Conservation (phyloP, 1,139 yeast genomes). For the Kazachstania sp. region DNA sequence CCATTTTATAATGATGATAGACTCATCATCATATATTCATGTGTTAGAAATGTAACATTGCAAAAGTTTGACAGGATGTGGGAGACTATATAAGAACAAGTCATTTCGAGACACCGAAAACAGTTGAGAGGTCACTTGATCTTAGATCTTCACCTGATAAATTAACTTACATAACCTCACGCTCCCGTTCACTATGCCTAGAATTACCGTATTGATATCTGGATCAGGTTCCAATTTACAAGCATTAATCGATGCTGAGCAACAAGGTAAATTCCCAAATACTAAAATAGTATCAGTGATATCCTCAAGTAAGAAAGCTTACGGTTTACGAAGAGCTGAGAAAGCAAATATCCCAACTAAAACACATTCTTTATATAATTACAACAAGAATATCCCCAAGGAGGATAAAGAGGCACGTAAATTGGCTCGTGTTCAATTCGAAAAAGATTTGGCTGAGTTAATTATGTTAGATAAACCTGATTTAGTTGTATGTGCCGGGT, state of each 20-base stretch:
- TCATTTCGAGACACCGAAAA: too few relatives aligned
- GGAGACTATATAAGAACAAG: too few relatives aligned
- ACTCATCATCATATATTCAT: too few relatives aligned
- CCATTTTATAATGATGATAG: too few relatives aligned
- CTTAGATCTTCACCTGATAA: too few relatives aligned
- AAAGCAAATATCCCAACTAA: constrained; percentile 59
- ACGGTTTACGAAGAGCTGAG: constrained; percentile 71
- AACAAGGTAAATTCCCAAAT: constrained; percentile 46
- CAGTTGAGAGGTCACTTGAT: too few relatives aligned
- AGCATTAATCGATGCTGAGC: constrained; percentile 74
- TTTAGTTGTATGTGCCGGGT: constrained; percentile 92
- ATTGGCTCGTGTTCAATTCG: constrained; percentile 60
- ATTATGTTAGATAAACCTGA: constrained; percentile 61
- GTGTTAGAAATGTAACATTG: too few relatives aligned
- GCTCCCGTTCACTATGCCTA: constrained; percentile 19
- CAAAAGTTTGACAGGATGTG: too few relatives aligned
- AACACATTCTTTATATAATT: constrained; percentile 63
- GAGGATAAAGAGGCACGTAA: constrained; percentile 44
- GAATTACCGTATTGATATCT: constrained; percentile 73
- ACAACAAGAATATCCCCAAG: constrained; percentile 67
- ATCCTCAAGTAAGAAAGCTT: constrained; percentile 77
- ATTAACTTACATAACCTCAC: too few relatives aligned
- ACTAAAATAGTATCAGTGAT: constrained; percentile 47
- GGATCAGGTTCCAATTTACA: constrained; percentile 93
- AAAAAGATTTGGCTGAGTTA: constrained; percentile 63